These are phyloP conservation scores for Meyerozyma guilliermondii DNA, from an alignment of 1,139 yeast species.

Conservation along the genomic window DNA sequence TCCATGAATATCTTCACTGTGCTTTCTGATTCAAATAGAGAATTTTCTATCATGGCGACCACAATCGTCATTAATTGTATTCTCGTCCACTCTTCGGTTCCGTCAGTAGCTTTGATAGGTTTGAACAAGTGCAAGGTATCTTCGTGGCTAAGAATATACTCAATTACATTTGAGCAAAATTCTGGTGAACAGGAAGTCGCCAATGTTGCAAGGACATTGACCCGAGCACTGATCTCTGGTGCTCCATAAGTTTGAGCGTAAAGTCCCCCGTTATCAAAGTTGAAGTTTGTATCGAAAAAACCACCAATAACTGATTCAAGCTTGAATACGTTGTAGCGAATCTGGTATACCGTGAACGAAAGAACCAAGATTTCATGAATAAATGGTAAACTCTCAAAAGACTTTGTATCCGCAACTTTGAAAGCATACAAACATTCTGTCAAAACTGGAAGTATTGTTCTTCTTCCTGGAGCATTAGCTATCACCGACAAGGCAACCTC, in stretches of 20 bases:
- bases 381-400: slow-evolving; percentile 47
- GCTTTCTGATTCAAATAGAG: slow-evolving; percentile 7
- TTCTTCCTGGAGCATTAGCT: slow-evolving; percentile 53
- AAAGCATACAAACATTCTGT: slow-evolving; percentile 38
- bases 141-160: slow-evolving; percentile 37
- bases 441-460: slow-evolving; percentile 62
- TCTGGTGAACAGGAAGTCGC: slow-evolving; percentile 24
- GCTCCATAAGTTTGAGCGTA: slow-evolving; percentile 55
- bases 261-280: slow-evolving; percentile 22
- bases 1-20: slow-evolving; percentile 18
- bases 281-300: slow-evolving; percentile 38
- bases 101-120: slow-evolving; percentile 56
- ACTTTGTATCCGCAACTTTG: slow-evolving; percentile 24
- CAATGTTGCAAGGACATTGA: slow-evolving; percentile 43
- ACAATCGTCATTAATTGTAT: slow-evolving; percentile 53
- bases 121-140: slow-evolving; percentile 36
- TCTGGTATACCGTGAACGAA: slow-evolving; percentile 47
- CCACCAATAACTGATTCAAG: slow-evolving; percentile 55
- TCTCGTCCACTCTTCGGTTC: slow-evolving; percentile 64
- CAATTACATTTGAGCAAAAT: slow-evolving; percentile 38
- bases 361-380: slow-evolving; percentile 46
- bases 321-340: slow-evolving; percentile 50
- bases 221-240: slow-evolving; percentile 53
- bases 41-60: slow-evolving; percentile 23
- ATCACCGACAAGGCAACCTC: slow-evolving; percentile 42